These are phyloP conservation scores for Xylaria flabelliformis DNA, from an alignment of 495 filamentous ascomycete species.

Conservation along the genomic window DNA sequence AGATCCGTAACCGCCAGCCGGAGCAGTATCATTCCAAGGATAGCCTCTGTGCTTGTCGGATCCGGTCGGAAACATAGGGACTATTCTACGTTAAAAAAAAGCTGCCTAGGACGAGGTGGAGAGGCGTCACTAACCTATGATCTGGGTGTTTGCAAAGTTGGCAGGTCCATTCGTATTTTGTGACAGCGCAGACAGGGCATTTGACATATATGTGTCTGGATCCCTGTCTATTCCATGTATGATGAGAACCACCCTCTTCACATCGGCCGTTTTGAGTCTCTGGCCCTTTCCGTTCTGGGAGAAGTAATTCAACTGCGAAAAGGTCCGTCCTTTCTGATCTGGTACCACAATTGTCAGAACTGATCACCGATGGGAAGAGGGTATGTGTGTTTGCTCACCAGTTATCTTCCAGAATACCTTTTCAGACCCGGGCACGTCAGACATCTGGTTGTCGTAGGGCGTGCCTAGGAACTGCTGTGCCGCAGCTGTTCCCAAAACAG, in stretches of 20 bases:
- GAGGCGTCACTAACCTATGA: background rate
- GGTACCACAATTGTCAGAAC: background rate
- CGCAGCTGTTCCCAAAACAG: background rate
- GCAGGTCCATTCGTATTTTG: background rate
- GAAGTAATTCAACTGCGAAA: constrained; percentile 7
- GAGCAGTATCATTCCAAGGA: background rate
- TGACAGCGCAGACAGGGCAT: background rate
- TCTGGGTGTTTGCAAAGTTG: constrained; percentile 1
- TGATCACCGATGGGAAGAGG: background rate
- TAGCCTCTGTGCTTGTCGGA: background rate
- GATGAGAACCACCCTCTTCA: constrained; percentile 4
- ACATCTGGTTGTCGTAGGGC: constrained; percentile 3
- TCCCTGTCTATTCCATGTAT: background rate
- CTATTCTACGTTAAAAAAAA: background rate
- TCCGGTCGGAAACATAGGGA: constrained; percentile 3
- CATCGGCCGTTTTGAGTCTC: background rate
- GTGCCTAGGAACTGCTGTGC: constrained; percentile 3
- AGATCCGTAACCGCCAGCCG: background rate
- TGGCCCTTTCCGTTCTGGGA: background rate
- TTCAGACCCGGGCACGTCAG: background rate
- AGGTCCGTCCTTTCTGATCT: background rate
- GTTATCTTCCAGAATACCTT: constrained; percentile 10
- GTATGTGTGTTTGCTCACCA: no score
- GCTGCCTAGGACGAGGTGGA: background rate
- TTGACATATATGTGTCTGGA: constrained; percentile 4